These are phyloP conservation scores for Plenodomus lindquistii DNA, from an alignment of 2,329 filamentous ascomycete genomes.

Conservation along the genomic window DNA sequence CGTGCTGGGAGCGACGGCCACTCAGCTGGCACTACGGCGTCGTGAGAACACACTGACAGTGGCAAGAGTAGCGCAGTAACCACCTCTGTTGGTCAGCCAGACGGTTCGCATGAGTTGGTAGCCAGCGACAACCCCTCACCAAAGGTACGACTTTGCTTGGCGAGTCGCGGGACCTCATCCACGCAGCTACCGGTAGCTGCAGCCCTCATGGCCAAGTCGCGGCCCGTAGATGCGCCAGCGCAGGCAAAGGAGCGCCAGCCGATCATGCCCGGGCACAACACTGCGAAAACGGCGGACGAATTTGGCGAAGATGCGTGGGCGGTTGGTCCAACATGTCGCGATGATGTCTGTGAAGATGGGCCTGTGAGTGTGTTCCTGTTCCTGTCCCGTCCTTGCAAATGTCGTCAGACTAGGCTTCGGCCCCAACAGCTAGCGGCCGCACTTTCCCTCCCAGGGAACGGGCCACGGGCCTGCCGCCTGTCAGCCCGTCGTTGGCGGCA, in stretches of 20 bases:
- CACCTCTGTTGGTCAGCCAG: neutral
- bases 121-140: neutral
- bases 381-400: constrained; percentile 2
- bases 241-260: neutral
- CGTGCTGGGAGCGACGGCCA: neutral
- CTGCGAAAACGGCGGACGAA: constrained; percentile 1
- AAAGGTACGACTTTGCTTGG: neutral
- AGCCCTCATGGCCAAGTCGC: constrained; percentile 13
- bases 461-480: neutral
- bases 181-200: constrained; percentile 8
- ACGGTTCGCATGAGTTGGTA: neutral
- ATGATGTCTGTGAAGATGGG: neutral
- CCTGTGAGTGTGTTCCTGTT: constrained; percentile 4
- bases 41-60: neutral
- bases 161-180: neutral
- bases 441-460: constrained; percentile 7
- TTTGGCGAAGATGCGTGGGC: constrained; percentile 8
- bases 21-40: neutral
- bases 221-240: constrained; percentile 1
- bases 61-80: neutral
- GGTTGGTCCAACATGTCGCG: neutral
- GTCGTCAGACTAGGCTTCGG: constrained; percentile 19
- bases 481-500: too few relatives aligned
- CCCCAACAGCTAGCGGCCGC: constrained; percentile 10
- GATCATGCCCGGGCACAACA: neutral